These are phyloP conservation scores for Trypanosoma platydactyli DNA, from an alignment of 208 protist genomes.

Conservation along the genomic window DNA sequence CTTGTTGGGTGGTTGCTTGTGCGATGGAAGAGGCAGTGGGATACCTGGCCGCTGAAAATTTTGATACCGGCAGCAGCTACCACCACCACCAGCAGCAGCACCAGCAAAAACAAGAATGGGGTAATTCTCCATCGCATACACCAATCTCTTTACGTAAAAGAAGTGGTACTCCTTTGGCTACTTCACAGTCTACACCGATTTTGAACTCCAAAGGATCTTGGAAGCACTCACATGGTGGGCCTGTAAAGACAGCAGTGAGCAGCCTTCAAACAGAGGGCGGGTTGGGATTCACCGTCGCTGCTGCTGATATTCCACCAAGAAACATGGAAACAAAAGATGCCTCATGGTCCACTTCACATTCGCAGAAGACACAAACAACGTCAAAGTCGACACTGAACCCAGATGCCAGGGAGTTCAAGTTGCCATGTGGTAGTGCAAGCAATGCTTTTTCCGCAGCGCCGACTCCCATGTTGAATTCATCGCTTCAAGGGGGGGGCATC, in stretches of 20 bases:
- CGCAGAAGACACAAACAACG: background rate
- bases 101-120: no score
- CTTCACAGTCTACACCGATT: background rate
- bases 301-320: background rate
- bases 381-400: conserved; percentile 39
- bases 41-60: background rate
- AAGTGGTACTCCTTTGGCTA: background rate
- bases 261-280: background rate
- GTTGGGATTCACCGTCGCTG: conserved; percentile 5
- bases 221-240: background rate
- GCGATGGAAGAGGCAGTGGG: conserved; percentile 1
- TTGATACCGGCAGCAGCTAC: no score
- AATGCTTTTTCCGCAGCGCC: background rate
- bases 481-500: background rate
- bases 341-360: no score
- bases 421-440: conserved; percentile 10
- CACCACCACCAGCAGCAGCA: no score
- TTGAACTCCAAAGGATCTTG: background rate
- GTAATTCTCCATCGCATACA: conserved; percentile 1
- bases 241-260: background rate
- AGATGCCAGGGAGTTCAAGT: conserved; percentile 41
- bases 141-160: conserved; percentile 1
- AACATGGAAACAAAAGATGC: background rate
- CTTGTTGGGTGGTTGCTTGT: background rate
- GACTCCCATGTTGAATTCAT: background rate